A percentile compares a stretch with the other conserved stretches of the same genome.
Conservation (phyloP, 176 grass and related monocot species). For the Dactylis glomerata region DNA sequence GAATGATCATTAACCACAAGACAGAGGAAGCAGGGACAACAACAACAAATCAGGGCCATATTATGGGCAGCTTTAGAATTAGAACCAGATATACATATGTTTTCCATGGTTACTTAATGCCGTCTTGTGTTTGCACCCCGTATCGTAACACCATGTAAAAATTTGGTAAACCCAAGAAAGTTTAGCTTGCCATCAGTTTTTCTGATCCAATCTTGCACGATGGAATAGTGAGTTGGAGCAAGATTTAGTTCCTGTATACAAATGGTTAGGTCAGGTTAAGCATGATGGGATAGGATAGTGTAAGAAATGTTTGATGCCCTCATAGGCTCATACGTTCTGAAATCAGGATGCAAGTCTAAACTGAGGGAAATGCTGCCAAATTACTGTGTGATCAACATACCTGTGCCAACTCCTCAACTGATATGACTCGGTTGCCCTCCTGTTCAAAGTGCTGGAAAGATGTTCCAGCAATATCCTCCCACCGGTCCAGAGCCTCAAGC, state of each 20-base stretch:
- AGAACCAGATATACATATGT: slow-evolving; percentile 60
- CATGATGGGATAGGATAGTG: too few species aligned
- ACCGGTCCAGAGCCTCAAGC: slow-evolving; percentile 90
- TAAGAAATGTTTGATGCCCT: background rate
- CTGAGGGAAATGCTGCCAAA: background rate
- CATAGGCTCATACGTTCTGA: background rate
- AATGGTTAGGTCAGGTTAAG: background rate
- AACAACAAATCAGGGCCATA: slow-evolving; percentile 49
- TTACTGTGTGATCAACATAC: slow-evolving; percentile 31
- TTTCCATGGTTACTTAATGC: slow-evolving; percentile 50
- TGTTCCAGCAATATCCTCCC: slow-evolving; percentile 93
- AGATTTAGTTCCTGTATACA: slow-evolving; percentile 77
- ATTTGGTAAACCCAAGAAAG: slow-evolving; percentile 96
- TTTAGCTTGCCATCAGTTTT: slow-evolving; percentile 92
- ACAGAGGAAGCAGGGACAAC: slow-evolving; percentile 14
- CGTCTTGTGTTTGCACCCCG: slow-evolving; percentile 85
- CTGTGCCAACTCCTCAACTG: slow-evolving; percentile 85
- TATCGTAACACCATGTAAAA: slow-evolving; percentile 95
- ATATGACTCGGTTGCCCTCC: slow-evolving; percentile 86
- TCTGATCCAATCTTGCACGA: slow-evolving; percentile 97
- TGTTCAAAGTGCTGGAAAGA: slow-evolving; percentile 89
- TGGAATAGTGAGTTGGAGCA: slow-evolving; percentile 68
- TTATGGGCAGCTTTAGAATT: slow-evolving; percentile 55
- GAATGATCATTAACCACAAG: slow-evolving; percentile 45
- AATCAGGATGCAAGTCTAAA: background rate